Evolutionary conservation across 2,329 filamentous ascomycete species (phyloP), one percentile per base, ranked within the genome.

Genomic region (Chaetomiaceae sp.): DNA sequence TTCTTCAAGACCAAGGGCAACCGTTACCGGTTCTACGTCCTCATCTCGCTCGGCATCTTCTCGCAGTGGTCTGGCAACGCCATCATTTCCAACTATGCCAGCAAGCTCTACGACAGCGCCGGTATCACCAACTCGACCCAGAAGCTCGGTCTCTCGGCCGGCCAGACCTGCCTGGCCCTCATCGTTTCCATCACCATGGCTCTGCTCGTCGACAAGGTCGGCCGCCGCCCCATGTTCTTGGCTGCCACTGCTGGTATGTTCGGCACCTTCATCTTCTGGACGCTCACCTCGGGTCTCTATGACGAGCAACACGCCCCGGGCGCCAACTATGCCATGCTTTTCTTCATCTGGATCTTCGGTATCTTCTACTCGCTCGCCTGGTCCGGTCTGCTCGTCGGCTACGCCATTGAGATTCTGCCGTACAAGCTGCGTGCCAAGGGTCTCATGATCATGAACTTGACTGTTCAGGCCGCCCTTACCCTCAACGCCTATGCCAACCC

Each of bases 1-100:
- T 78, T 82, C 66, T 67, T 81, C 66, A 67, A 65, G 56, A 81
- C 79, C 34, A 75, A 73, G 62, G 78, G 79, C 47, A 82, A 83
- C 71, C 75, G 79, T 47, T 77, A 80, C 64, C 73, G 80, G 38
- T 65, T 83, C 37, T 60, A 70, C 21, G 67, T 84, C 27, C 68
- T 81, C 48, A 64, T 79, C 42, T 78, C 78, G 1, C 72, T 83
- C 23, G 80, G 79, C 62, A 65, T 83, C 55, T 81, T 82, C 68
- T 81, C 77, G 0, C 79, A 83, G 66, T 82, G 78, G 73, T 78
- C 74, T 32, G 80, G 81, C 49, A 83, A 83, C 64, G 79, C 75
- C 54, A 74, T 83, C 44, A 78, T 83, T 60, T 78, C 73, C 54
- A 82, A 82, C 69, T 84, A 82, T 59, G 72, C 77, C 36, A 76